Conservation (phyloP, 2,329 filamentous ascomycete genomes). For the Phyllosticta capitalensis region DNA sequence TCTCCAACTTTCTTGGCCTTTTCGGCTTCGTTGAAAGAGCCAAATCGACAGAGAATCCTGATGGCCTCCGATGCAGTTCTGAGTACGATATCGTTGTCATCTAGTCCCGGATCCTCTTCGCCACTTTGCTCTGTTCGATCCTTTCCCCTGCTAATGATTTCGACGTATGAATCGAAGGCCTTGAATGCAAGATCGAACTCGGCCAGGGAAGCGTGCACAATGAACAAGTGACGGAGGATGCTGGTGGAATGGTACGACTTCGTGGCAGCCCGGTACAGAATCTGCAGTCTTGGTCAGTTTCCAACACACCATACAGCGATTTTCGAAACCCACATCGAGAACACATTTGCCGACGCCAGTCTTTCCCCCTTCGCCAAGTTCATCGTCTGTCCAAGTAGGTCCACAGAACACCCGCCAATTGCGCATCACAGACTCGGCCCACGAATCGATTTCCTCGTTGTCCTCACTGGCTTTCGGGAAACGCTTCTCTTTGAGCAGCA, state of each 20-base stretch:
- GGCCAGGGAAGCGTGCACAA: slow-evolving; percentile 74
- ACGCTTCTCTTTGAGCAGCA: slow-evolving; percentile 66
- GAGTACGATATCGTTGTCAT: slow-evolving; percentile 67
- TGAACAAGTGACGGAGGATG: slow-evolving; percentile 77
- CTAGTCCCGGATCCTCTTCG: slow-evolving; percentile 59
- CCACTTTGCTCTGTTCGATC: slow-evolving; percentile 69
- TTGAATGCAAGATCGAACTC: slow-evolving; percentile 90
- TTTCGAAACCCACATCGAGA: slow-evolving; percentile 49
- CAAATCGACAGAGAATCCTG: slow-evolving; percentile 71
- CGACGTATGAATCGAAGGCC: slow-evolving; percentile 83
- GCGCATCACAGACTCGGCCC: slow-evolving; percentile 65
- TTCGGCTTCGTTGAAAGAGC: slow-evolving; percentile 62
- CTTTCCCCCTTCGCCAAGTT: slow-evolving; percentile 74
- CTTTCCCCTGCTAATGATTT: slow-evolving; percentile 78
- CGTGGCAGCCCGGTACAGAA: slow-evolving; percentile 79
- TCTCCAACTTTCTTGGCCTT: slow-evolving; percentile 64
- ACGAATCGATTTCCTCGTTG: slow-evolving; percentile 71
- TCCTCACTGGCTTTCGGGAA: slow-evolving; percentile 79
- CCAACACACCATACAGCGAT: too few relatives aligned
- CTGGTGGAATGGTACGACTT: slow-evolving; percentile 94
- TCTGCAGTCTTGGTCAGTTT: slow-evolving; percentile 35
- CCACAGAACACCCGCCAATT: slow-evolving; percentile 84
- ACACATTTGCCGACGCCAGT: slow-evolving; percentile 64
- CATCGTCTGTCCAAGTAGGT: slow-evolving; percentile 66
- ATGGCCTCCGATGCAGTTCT: slow-evolving; percentile 74